Percentiles rank a stretch among this genome's conserved stretches.
Conservation (phyloP, 192 early-diverging fungal genomes). For the Mortierella hygrophila region DNA sequence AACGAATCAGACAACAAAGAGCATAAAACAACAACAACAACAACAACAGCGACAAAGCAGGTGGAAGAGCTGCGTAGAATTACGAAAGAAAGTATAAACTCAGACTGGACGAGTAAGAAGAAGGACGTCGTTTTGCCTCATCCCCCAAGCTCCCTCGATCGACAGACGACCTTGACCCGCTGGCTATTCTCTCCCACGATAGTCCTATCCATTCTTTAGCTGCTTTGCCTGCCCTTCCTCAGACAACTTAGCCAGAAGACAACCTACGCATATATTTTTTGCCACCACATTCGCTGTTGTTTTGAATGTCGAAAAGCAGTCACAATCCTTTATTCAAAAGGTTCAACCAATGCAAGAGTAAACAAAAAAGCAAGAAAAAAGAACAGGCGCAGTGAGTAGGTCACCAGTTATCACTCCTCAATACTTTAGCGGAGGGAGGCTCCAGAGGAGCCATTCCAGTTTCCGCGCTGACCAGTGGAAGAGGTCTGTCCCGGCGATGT, state of each 20-base stretch:
- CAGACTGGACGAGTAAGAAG: neutral
- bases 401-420: neutral
- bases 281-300: neutral
- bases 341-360: neutral
- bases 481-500: neutral
- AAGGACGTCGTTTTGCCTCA: neutral
- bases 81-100: neutral
- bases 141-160: neutral
- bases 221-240: no score
- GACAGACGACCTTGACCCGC: neutral
- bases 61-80: neutral
- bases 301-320: neutral
- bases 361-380: slow-evolving; percentile 11
- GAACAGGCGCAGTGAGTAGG: neutral
- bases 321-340: neutral
- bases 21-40: neutral
- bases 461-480: neutral
- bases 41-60: neutral
- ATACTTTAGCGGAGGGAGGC: neutral
- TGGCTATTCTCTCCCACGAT: neutral
- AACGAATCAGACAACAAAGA: neutral
- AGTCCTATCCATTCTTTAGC: no score
- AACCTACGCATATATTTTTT: neutral
- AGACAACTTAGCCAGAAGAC: neutral
- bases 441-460: slow-evolving; percentile 3